Base-by-base conservation (phyloP, 768 basidiomycete species). In the Boletus patriciae region DNA sequence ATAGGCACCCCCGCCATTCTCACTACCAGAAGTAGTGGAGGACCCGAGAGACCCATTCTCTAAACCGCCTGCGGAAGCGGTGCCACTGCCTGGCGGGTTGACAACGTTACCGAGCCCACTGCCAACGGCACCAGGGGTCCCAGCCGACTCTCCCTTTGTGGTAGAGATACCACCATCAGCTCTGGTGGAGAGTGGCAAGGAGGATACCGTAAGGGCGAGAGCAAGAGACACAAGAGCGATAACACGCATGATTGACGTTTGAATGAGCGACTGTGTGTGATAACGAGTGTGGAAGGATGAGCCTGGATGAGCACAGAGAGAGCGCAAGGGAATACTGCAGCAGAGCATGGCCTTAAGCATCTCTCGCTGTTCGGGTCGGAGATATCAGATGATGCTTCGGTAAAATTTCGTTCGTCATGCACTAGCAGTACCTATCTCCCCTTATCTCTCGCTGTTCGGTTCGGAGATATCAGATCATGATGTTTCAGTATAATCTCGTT, bases 241-340 rank as follows among this genome's bases (percentile, higher is more conserved):
- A 25, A 60, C 18, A 51, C 58, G 62, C 62, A 63, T 63, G 38
- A 4, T 45, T 51, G 19, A 15, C 23, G 43, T n/a, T 11, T n/a
- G 11, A 46, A 45, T 7, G 45, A 57, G 23, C 6, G 54, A 60
- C 34, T 36, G 16, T n/a, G n/a, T 33, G 34, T 62, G 37, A 47
- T 0, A 58, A 42, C n/a, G 61, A 51, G n/a, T 43, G 62, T 42
- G 23, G 18, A 38, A 40, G 46, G 41, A 15, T 16, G 29, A 36
- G 36, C 47, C 31, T 31, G 34, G 9, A 29, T 5, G 18, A 46
- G 3, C 10, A 36, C 25, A 31, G 45, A 33, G 23, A n/a, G 9
- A 21, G 23, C 12, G 11, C 6, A 9, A 25, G 11, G 48, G 5
- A n/a, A n/a, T 19, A 13, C 8, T 18, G 11, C 27, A 43, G 18